Evolutionary conservation across 2,329 filamentous ascomycete genomes (phyloP), one percentile per base, ranked within the genome.

Genomic region (Nemania sp.): DNA sequence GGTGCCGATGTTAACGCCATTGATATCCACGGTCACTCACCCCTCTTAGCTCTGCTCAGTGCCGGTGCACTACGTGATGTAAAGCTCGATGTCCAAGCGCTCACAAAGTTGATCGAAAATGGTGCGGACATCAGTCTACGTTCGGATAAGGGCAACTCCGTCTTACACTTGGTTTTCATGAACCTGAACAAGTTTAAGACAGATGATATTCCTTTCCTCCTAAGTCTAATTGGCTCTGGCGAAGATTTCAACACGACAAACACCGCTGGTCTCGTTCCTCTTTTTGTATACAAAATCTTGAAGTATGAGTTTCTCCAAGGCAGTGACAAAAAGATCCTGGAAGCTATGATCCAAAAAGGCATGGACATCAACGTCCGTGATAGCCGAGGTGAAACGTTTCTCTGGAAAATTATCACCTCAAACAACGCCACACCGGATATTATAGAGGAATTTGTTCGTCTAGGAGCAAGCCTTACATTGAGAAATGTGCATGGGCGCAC

Each of bases 141-240:
- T 5, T 43, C 41, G n/a, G 31, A 31, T 14, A 14, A 22, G 5
- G 41, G 43, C 19, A 36, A 47, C 12, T 36, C 20, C 12, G 30
- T 20, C 31, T 34, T 47, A 17, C 31, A 39, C 20, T 28, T 39
- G 33, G 24, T 47, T 36, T 47, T 47, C 22, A 39, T 47, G 31
- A 39, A 26, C 20, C 33, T 43, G 7, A 31, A 19, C 26, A 30
- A 43, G 26, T 43, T 43, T 9, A 43, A 22, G 11, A 6, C 6
- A 31, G 12, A 22, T 22, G 15, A 43, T 14, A 43, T 43, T 14
- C 26, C 41, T 12, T 43, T 43, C 22, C 41, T 43, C 3, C n/a
- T 43, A n/a, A 43, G 41, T 31, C 17, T 43, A 17, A 15, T 43
- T 1, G 22, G 41, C 17, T 43, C 41, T 6, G 15, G 41, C 15